These are phyloP conservation scores for Lavandula angustifolia DNA, from an alignment of 257 asterid species.

Conservation along the genomic window DNA sequence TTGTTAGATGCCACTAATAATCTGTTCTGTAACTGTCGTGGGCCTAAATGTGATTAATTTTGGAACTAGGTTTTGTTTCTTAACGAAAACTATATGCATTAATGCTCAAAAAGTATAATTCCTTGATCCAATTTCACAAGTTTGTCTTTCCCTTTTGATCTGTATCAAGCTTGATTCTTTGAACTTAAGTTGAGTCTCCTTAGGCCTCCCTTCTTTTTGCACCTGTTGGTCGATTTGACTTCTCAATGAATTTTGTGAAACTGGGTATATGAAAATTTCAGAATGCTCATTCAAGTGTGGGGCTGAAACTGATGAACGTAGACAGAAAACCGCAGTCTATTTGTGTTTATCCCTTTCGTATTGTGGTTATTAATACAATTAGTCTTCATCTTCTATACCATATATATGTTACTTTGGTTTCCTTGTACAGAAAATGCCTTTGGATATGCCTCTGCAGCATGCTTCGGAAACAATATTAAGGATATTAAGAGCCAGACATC, in stretches of 20 bases:
- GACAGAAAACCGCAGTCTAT: slow-evolving; percentile 14
- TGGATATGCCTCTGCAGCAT: slow-evolving; percentile 82
- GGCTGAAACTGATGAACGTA: slow-evolving; percentile 10
- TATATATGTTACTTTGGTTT: slow-evolving; percentile 23
- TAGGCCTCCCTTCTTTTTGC: neutral
- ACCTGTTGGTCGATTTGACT: neutral
- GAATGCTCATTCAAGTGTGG: neutral
- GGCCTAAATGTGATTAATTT: neutral
- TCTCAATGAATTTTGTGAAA: neutral
- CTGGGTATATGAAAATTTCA: neutral
- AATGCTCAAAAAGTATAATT: neutral
- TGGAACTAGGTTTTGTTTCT: neutral
- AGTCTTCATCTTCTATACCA: neutral
- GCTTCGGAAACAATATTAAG: slow-evolving; percentile 84
- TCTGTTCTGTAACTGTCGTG: neutral
- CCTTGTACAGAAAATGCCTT: slow-evolving; percentile 75
- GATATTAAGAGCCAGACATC: slow-evolving; percentile 84
- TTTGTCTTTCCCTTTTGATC: neutral
- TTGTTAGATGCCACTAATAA: slow-evolving; percentile 12
- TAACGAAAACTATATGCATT: neutral
- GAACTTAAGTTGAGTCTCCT: neutral
- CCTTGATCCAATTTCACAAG: slow-evolving; percentile 3
- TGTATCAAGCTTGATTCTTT: neutral
- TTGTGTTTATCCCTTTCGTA: neutral
- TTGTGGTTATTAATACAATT: neutral